Conservation (phyloP, 2,329 filamentous ascomycete genomes). For the Colletotrichum scovillei region DNA sequence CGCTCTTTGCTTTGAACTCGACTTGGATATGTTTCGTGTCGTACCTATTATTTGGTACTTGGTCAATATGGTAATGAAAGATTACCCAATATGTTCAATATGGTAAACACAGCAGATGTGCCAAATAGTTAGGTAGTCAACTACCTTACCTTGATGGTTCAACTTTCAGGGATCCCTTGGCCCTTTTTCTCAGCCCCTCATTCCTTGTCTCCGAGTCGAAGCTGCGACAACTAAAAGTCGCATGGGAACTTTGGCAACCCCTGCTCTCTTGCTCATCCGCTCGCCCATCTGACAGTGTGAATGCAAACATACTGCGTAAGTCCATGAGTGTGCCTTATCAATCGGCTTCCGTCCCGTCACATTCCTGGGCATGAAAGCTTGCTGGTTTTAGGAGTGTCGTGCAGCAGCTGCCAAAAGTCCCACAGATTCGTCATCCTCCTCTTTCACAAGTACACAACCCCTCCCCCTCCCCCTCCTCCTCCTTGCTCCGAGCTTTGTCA, state of each 20-base stretch:
- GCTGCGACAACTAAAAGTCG: slow-evolving; percentile 20
- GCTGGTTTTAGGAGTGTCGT: neutral
- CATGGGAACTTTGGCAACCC: slow-evolving; percentile 25
- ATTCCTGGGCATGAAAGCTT: neutral
- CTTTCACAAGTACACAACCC: neutral
- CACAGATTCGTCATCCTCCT: slow-evolving; percentile 30
- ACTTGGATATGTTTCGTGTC: neutral
- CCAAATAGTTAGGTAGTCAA: too few species aligned
- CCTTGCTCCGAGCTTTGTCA: slow-evolving; percentile 30
- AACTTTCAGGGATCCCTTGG: neutral
- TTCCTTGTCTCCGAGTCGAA: slow-evolving; percentile 9
- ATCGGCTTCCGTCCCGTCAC: slow-evolving; percentile 4
- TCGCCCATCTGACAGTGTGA: neutral
- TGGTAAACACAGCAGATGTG: neutral
- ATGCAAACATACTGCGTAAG: neutral
- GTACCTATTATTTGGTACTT: neutral
- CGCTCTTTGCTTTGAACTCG: neutral
- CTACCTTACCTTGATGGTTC: neutral
- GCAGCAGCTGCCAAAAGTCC: slow-evolving; percentile 12
- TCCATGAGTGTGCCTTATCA: slow-evolving; percentile 16
- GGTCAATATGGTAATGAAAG: neutral
- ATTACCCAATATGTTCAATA: neutral
- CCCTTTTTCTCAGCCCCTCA: slow-evolving; percentile 8
- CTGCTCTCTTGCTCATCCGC: slow-evolving; percentile 14
- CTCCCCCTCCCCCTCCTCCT: neutral